phyloP scores from a whole-genome alignment of 768 basidiomycete species.

The Termitomyces sp. region DNA sequence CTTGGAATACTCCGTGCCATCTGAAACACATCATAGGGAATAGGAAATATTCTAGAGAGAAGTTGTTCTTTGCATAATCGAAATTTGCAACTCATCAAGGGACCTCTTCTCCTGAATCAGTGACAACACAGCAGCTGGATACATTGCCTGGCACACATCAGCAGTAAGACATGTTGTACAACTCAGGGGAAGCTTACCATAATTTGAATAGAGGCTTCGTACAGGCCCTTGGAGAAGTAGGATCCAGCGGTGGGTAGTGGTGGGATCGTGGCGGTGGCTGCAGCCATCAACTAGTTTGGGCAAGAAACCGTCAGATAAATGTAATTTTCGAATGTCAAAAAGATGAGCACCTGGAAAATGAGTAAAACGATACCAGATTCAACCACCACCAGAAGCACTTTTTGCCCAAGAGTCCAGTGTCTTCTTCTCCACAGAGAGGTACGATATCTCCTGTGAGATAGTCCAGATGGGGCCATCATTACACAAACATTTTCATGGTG shows the following conservation, averaged over 20 bases:
- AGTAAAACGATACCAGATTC: not conserved
- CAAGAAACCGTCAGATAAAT: not conserved
- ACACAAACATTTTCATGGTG: not conserved
- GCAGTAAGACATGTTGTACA: too few species aligned
- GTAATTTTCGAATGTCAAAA: not conserved
- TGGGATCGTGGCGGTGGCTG: too few species aligned
- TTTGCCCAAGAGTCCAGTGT: not conserved
- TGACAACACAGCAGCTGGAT: not conserved
- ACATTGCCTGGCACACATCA: not conserved
- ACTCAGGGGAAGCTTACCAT: not conserved
- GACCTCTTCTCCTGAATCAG: not conserved
- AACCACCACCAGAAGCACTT: not conserved
- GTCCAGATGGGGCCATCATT: too few species aligned
- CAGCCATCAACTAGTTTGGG: not conserved
- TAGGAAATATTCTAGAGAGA: too few species aligned
- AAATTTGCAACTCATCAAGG: not conserved
- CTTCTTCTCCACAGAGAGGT: not conserved
- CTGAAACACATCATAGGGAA: too few species aligned
- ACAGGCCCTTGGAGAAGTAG: not conserved
- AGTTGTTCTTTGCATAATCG: not conserved
- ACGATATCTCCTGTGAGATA: not conserved
- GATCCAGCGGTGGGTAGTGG: accelerated
- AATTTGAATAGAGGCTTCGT: not conserved
- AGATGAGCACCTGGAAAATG: not conserved
- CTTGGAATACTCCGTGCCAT: too few species aligned